Percentiles rank a stretch among this genome's conserved stretches.
Conservation (phyloP, 305 asterid genomes). For the Fraxinus ornus region DNA sequence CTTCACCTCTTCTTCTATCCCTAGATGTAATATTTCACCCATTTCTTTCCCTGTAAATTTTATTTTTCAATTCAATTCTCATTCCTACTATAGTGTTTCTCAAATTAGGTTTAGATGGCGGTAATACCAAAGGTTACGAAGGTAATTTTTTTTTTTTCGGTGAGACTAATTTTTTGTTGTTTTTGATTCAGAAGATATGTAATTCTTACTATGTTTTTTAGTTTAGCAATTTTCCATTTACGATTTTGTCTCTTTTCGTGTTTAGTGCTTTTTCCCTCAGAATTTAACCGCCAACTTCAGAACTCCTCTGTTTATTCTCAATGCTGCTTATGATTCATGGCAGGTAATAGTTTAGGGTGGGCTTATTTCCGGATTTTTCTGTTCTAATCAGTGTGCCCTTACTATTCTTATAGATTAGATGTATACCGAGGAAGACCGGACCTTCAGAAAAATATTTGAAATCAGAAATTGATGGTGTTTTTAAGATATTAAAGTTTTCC, state of each 20-base stretch:
- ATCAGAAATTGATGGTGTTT: neutral
- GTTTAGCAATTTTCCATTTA: neutral
- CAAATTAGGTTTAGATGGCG: no score
- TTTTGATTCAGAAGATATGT: neutral
- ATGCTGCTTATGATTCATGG: constrained; percentile 71
- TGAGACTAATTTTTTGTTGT: constrained; percentile 27
- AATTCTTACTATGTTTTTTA: neutral
- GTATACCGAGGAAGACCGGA: neutral
- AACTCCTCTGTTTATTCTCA: constrained; percentile 62
- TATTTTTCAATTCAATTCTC: no score
- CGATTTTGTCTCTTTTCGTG: neutral
- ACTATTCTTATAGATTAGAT: neutral
- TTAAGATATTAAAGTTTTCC: neutral
- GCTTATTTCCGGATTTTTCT: neutral
- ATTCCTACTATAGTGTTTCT: no score
- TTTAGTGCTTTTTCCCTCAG: constrained; percentile 73
- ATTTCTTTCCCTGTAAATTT: no score
- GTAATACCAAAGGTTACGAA: no score
- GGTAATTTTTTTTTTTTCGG: no score
- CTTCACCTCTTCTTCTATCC: no score
- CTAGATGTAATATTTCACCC: no score
- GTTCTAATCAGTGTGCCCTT: neutral
- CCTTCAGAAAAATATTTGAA: neutral
- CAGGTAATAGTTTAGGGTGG: constrained; percentile 40
- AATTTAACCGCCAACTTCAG: constrained; percentile 41